Evolutionary conservation across 768 basidiomycete species (phyloP), one percentile per base, ranked within the genome.

Genomic region (Mycena leptocephala): DNA sequence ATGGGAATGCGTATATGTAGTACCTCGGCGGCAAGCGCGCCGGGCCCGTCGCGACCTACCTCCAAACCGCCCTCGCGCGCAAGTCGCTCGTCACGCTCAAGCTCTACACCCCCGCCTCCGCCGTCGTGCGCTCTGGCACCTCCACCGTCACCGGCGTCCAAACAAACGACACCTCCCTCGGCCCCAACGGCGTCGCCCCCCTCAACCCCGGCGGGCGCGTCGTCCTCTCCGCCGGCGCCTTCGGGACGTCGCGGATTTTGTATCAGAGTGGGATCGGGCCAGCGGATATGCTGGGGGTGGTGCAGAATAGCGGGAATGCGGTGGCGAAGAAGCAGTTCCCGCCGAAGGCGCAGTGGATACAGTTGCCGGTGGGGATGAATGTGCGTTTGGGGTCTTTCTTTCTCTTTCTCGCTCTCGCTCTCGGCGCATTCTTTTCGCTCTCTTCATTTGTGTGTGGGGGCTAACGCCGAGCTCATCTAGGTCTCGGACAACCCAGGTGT

Each of bases 251-350:
- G 67, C 87, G 92, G 37, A 87, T 92, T 73, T 84, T 93, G 20
- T 92, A 91, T 88, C 87, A 89, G 71, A 90, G 89, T 71, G 92
- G 92, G 26, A 92, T 93, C 55, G 92, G 92, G 30, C 92, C 92
- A 0, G 81, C 84, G 1, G 92, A 93, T 75, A 90, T 90, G 91
- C 85, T 93, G 78, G 81, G 84, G 67, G 66, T 90, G 24, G 92
- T 91, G 9, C 84, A 90, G 77, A 79, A 74, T 8, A 72, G 65
- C 24, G 65, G 62, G 16, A 88, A 91, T 79, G 72, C 90, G n/a
- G 79, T 80, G 4, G 90, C 90, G 8, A 88, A 87, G 3, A 82
- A 87, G 35, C 84, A 86, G 53, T 84, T 93, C 13, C 92, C 92
- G 22, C 86, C 90, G 11, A 79, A 85, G 67, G 79, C 81, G 9